Evolutionary conservation across 1,284 basidiomycete genomes (phyloP), one percentile per base, ranked within the genome.

Genomic region (Phenoliferia sp.): DNA sequence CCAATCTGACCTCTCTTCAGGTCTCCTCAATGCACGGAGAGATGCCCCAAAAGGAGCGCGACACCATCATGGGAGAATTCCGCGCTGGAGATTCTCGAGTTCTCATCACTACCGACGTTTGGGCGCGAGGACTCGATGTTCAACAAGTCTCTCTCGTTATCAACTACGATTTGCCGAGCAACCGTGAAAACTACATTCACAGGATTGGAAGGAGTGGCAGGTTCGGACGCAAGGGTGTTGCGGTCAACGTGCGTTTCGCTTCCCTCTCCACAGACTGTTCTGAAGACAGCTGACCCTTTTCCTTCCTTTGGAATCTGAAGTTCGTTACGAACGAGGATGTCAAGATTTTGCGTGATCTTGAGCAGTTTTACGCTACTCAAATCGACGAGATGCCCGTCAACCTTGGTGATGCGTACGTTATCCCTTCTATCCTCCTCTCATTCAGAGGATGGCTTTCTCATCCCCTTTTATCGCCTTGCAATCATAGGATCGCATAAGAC

Each of bases 41-140:
- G 80, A 98, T 98, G 95, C 90, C 89, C 17, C 96, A 99, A 80
- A 95, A 95, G 80, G 94, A 99, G 80, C 88, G 95, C 72, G 96
- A 99, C 74, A 90, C 93, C 36, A 98, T 99, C 79, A 99, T 99
- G 96, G 87, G 88, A 65, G 96, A 99, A 80, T 99, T 99, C 86
- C 87, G 96, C 70, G 87, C 88, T 66, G 95, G 95, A 74, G 90
- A 90, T 74, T 93, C 91, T 87, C 91, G 93, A 76, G 94, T 96
- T 29, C 84, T 97, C 65, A 97, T 98, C 76, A 96, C 94, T 15
- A 96, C 80, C 36, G 96, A 99, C 80, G 92, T 99, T 55, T 97
- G 94, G 94, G 94, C 96, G 33, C 89, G 96, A 77, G 96, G 96
- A 75, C 95, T 99, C 77, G 96, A 99, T 79, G 94, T 99, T 12